These are phyloP conservation scores for Trypanosoma melophagium DNA, from an alignment of 208 protist species.

Conservation along the genomic window DNA sequence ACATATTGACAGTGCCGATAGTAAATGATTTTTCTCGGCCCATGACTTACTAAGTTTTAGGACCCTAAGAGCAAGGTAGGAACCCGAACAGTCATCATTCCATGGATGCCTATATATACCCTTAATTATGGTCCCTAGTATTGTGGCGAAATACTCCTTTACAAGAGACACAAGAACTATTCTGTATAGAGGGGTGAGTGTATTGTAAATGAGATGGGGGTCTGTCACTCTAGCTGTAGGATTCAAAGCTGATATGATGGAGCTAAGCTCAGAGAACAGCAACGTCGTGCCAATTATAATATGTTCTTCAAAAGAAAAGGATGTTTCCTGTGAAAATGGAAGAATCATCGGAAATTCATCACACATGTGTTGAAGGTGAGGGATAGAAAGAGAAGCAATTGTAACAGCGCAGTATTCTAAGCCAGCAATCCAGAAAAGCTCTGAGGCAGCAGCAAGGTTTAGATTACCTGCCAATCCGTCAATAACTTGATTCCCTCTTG, in stretches of 20 bases:
- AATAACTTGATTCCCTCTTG: conserved; percentile 8
- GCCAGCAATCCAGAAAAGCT: conserved; percentile 19
- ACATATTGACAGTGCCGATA: conserved; percentile 5
- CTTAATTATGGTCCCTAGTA: neutral
- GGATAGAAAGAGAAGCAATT: neutral
- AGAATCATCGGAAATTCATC: conserved; percentile 1
- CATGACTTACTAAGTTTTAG: conserved; percentile 5
- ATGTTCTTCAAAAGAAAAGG: conserved; percentile 3
- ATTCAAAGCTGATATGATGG: conserved; percentile 3
- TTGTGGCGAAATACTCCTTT: neutral
- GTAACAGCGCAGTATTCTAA: conserved; percentile 6
- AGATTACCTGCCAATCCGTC: neutral
- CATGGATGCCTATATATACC: neutral
- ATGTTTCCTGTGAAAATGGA: neutral
- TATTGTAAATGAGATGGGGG: neutral
- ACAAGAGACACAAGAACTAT: conserved; percentile 9
- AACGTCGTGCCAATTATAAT: neutral
- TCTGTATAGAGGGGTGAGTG: conserved; percentile 18
- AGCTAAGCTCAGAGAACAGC: neutral
- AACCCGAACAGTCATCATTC: neutral
- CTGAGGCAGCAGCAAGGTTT: neutral
- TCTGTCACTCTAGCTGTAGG: neutral
- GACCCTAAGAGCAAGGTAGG: neutral
- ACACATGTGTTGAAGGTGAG: neutral
- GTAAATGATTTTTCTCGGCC: conserved; percentile 2